Base-by-base conservation (phyloP, 1,284 basidiomycete genomes). In the Earliella scabrosa region DNA sequence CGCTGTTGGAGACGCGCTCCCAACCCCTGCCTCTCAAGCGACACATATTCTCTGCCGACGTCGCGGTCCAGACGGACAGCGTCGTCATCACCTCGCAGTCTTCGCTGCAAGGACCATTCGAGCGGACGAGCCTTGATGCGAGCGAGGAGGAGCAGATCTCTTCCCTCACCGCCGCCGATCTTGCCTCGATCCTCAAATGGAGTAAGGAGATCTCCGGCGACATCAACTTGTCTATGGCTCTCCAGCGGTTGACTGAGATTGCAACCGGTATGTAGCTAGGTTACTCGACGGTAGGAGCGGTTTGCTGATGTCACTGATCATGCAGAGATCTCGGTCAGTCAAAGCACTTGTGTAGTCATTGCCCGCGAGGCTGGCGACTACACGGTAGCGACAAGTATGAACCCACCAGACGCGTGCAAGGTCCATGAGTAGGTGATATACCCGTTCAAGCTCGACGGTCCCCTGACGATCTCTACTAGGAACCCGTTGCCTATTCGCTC, bases 191-290 rank as follows among this genome's bases (percentile, higher is more conserved):
- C 46, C 73, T 87, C 35, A 85, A 83, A 60, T 88, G 85, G 82
- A 87, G 85, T 64, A 85, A 86, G 66, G 85, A 87, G 54, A 88
- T 90, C 20, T 87, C 86, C 0, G 82, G 84, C 36, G 86, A 88
- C 66, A 87, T 88, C 44, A 87, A 87, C 63, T 68, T 90, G n/a
- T 65, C 56, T 16, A 61, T 63, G 82, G 87, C 87, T 8, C 71
- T 88, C 20, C 85, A 86, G 63, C 74, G 85, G 39, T 68, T 90
- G 45, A 88, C 87, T 2, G 87, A 88, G 68, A 88, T 88, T 56
- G 83, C 84, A 0, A 82, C 84, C 14, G 85, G 85, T 84, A 66
- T 41, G 69, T 64, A 6, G n/a, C n/a, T n/a, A n/a, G n/a, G n/a
- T n/a, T n/a, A n/a, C 21, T 35, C 7, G 3, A 14, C 11, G 20